Conservation (phyloP, 148 eudicot species). For the Beta vulgaris region DNA sequence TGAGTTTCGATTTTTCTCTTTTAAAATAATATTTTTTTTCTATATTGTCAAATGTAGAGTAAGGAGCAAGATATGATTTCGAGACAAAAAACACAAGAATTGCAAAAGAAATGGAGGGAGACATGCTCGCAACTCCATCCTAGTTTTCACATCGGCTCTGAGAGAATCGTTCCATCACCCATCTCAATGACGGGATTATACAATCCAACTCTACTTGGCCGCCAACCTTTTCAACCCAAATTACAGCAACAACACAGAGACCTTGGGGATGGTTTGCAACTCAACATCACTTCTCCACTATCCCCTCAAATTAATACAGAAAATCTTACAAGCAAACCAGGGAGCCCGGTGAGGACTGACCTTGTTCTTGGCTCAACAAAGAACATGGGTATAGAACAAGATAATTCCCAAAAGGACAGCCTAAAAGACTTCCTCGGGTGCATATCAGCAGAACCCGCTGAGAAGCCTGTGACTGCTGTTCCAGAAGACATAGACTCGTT, state of each 20-base stretch:
- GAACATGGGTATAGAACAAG: slow-evolving; percentile 21
- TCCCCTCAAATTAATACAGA: slow-evolving; percentile 22
- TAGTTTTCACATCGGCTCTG: slow-evolving; percentile 45
- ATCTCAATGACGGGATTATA: slow-evolving; percentile 51
- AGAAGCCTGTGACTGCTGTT: slow-evolving; percentile 39
- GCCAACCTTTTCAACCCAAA: slow-evolving; percentile 52
- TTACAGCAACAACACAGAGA: slow-evolving; percentile 36
- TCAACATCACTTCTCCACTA: slow-evolving; percentile 37
- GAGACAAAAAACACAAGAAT: slow-evolving; percentile 64
- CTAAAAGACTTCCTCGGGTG: slow-evolving; percentile 61
- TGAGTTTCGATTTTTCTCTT: no score
- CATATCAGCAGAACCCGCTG: slow-evolving; percentile 54
- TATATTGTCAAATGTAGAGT: slow-evolving; percentile 30
- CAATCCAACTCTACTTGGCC: slow-evolving; percentile 54
- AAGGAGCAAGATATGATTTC: slow-evolving; percentile 50
- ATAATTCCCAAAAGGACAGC: slow-evolving; percentile 24
- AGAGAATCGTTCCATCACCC: slow-evolving; percentile 44
- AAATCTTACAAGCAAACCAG: slow-evolving; percentile 38
- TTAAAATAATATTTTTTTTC: not conserved
- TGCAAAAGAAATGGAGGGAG: slow-evolving; percentile 88
- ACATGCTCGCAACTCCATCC: slow-evolving; percentile 74
- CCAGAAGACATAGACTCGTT: slow-evolving; percentile 63
- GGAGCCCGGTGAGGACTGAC: slow-evolving; percentile 80
- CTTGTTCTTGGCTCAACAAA: slow-evolving; percentile 67
- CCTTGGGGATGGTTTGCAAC: slow-evolving; percentile 41